Evolutionary conservation across 164 flowering plant species (phyloP).

Genomic region (Umbellularia californica): DNA sequence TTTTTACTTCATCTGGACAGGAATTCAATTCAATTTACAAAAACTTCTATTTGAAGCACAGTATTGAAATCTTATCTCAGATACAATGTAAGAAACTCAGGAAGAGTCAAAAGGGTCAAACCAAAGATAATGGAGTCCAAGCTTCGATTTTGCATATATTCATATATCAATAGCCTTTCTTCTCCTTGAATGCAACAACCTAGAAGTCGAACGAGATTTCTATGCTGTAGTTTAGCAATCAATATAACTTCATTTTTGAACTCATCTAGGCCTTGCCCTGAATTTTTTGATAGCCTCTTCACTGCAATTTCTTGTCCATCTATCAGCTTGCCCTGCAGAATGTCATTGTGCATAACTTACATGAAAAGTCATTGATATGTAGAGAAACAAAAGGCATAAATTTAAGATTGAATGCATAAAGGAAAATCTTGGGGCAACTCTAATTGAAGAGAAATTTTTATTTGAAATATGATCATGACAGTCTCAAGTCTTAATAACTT

Average conservation of each 20-base stretch:
- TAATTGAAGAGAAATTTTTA: no score
- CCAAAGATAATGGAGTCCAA: slow-evolving; percentile 30
- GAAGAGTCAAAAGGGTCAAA: not conserved
- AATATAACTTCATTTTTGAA: slow-evolving; percentile 35
- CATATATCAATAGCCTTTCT: slow-evolving; percentile 38
- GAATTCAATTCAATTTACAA: not conserved
- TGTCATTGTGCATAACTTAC: not conserved
- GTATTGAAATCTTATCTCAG: not conserved
- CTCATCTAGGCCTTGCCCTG: not conserved
- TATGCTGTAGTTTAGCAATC: slow-evolving; percentile 42
- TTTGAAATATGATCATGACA: not conserved
- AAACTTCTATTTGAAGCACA: not conserved
- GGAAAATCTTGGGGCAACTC: not conserved
- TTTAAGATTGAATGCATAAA: not conserved
- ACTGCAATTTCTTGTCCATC: not conserved
- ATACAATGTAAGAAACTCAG: not conserved
- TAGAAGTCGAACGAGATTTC: slow-evolving; percentile 35
- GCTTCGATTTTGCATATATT: slow-evolving; percentile 32
- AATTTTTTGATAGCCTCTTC: not conserved
- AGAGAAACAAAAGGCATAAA: not conserved
- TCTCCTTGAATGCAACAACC: slow-evolving; percentile 33
- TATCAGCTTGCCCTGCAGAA: not conserved
- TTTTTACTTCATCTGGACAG: slow-evolving; percentile 2
- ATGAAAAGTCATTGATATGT: not conserved
- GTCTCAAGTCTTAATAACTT: not conserved